Conservation (phyloP, 2,329 filamentous ascomycete genomes). For the Aureobasidium pullulans region DNA sequence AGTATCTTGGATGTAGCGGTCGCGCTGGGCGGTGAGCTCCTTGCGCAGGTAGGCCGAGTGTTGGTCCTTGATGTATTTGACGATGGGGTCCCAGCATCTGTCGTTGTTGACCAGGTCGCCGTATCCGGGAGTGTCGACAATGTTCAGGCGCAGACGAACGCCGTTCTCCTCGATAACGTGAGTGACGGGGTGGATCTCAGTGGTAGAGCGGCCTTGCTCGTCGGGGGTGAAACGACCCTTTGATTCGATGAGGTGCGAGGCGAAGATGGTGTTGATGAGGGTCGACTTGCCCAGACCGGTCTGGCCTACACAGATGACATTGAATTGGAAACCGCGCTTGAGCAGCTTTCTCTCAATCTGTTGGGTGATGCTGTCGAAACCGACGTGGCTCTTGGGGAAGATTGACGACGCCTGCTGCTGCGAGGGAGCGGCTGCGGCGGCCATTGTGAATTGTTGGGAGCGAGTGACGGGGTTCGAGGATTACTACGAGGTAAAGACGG, state of each 20-base stretch:
- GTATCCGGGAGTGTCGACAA: constrained; percentile 97
- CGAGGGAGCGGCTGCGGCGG: constrained; percentile 52
- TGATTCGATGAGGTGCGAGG: constrained; percentile 97
- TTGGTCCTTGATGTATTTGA: constrained; percentile 99
- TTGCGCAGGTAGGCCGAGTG: constrained; percentile 98
- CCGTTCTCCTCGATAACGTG: constrained; percentile 99
- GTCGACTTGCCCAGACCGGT: constrained; percentile 98
- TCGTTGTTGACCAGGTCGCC: constrained; percentile 99
- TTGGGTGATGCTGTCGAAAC: constrained; percentile 99
- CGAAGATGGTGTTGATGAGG: constrained; percentile 99
- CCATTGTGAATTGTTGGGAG: constrained; percentile 41
- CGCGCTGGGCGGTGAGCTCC: constrained; percentile 97
- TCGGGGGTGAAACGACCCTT: constrained; percentile 91
- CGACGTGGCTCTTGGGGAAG: constrained; percentile 95
- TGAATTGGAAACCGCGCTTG: constrained; percentile 99
- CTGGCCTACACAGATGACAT: constrained; percentile 99
- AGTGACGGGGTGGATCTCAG: constrained; percentile 95
- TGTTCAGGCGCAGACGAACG: constrained; percentile 93
- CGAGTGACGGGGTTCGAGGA: neutral
- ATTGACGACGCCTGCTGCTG: constrained; percentile 45
- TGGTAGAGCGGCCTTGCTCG: constrained; percentile 89
- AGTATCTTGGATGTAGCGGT: constrained; percentile 98
- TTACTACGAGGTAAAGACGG: neutral
- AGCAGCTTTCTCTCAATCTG: constrained; percentile 99
- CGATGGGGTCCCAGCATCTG: constrained; percentile 99